phyloP scores from a whole-genome alignment of 2,329 filamentous ascomycete species.

The Aspergillus costaricaensis region DNA sequence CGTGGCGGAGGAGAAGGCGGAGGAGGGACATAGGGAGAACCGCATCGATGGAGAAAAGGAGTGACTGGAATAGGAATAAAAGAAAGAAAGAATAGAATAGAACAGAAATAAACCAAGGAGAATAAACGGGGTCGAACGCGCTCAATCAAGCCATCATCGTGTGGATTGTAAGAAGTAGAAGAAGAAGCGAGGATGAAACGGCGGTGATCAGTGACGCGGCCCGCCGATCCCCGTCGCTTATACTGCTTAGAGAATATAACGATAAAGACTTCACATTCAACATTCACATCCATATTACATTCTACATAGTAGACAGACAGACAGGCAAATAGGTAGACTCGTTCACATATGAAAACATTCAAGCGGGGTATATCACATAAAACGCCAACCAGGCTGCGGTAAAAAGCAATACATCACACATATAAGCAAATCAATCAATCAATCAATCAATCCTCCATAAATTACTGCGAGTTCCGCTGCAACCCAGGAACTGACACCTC shows the following conservation, averaged over 20 bases:
- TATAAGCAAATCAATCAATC: neutral
- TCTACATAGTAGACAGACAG: too few species aligned
- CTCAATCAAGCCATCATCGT: neutral
- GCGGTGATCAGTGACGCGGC: neutral
- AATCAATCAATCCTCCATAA: neutral
- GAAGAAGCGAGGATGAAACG: neutral
- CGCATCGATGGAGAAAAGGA: slow-evolving; percentile 2
- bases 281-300: too few species aligned
- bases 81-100: neutral
- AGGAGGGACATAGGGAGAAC: slow-evolving; percentile 52
- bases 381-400: slow-evolving; percentile 30
- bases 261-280: too few species aligned
- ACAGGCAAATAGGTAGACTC: neutral
- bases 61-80: slow-evolving; percentile 1
- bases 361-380: slow-evolving; percentile 43
- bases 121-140: neutral
- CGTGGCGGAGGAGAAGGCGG: slow-evolving; percentile 48
- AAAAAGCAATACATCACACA: slow-evolving; percentile 5
- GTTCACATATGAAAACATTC: neutral
- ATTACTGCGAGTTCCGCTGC: slow-evolving; percentile 27
- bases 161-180: neutral
- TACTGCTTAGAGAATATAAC: neutral
- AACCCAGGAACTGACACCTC: slow-evolving; percentile 28
- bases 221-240: neutral
- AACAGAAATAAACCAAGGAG: neutral